phyloP scores from a whole-genome alignment of 192 early-diverging fungal genomes.

The Kickxella alabastrina region DNA sequence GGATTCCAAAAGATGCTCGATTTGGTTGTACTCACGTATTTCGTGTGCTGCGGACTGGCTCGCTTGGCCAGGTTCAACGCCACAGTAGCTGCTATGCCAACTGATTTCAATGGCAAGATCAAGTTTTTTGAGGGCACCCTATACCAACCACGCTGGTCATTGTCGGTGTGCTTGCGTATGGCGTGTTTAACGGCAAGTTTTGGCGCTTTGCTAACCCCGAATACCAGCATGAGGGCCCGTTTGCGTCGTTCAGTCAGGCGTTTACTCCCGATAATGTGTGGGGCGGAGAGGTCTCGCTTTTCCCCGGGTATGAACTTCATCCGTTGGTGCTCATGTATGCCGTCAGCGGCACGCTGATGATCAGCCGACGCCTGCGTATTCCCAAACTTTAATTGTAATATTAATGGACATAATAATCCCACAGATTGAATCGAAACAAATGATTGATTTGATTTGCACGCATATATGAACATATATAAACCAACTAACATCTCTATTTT shows the following conservation, averaged over 20 bases:
- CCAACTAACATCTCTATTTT: too few species aligned
- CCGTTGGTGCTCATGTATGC: conserved; percentile 75
- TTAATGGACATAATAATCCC: too few species aligned
- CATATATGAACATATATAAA: too few species aligned
- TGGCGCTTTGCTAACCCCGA: conserved; percentile 50
- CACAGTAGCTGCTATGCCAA: conserved; percentile 73
- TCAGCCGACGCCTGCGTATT: conserved; percentile 71
- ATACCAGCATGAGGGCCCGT: conserved; percentile 45
- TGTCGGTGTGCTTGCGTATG: conserved; percentile 63
- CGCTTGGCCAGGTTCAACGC: conserved; percentile 86
- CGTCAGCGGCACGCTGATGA: conserved; percentile 75
- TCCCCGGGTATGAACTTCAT: conserved; percentile 67
- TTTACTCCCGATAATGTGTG: conserved; percentile 55
- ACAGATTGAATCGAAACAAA: too few species aligned
- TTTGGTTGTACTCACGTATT: conserved; percentile 70
- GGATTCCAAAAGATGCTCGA: conserved; percentile 84
- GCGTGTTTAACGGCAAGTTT: conserved; percentile 51
- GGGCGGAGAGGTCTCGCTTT: conserved; percentile 55
- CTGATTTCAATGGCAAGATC: conserved; percentile 74
- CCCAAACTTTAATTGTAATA: conserved; percentile 76
- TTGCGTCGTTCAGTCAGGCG: conserved; percentile 51
- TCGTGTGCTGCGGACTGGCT: conserved; percentile 83
- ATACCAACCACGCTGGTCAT: conserved; percentile 77
- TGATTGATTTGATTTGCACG: too few species aligned
- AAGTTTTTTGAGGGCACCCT: conserved; percentile 83